phyloP scores from a whole-genome alignment of 2,329 filamentous ascomycete species.

The Camillea tinctor region DNA sequence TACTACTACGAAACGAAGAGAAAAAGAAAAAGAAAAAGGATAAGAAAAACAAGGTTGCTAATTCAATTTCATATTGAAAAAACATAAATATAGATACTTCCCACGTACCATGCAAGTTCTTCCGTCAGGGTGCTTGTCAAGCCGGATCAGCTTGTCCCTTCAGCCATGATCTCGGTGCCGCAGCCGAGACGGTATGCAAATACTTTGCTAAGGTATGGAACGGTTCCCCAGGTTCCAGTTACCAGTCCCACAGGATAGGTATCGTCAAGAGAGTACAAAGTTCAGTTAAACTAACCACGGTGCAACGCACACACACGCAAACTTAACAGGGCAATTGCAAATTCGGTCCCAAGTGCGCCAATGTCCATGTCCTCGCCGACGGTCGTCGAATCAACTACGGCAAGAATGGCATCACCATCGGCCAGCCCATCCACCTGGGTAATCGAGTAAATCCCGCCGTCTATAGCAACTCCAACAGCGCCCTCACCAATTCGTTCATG shows the following conservation, averaged over 20 bases:
- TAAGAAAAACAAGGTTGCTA: too few relatives aligned
- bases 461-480: slow-evolving; percentile 64
- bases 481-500: slow-evolving; percentile 72
- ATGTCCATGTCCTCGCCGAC: slow-evolving; percentile 92
- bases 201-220: slow-evolving; percentile 92
- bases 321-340: slow-evolving; percentile 92
- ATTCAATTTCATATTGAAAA: too few relatives aligned
- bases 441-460: slow-evolving; percentile 62
- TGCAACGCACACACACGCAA: too few relatives aligned
- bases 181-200: slow-evolving; percentile 90
- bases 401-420: slow-evolving; percentile 67
- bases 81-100: slow-evolving; percentile 68
- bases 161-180: slow-evolving; percentile 83
- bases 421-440: slow-evolving; percentile 58
- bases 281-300: slow-evolving; percentile 13
- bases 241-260: too few relatives aligned
- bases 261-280: slow-evolving; percentile 4
- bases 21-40: too few relatives aligned
- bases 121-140: slow-evolving; percentile 92
- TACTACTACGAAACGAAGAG: too few relatives aligned
- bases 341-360: slow-evolving; percentile 95
- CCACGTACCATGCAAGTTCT: slow-evolving; percentile 99
- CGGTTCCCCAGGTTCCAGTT: not conserved
- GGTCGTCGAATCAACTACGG: slow-evolving; percentile 85
- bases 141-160: slow-evolving; percentile 95